Percentiles rank a stretch among this genome's conserved stretches.
Evolutionary conservation across 495 filamentous ascomycete species (phyloP).

Genomic region (Penicillium coffeae): DNA sequence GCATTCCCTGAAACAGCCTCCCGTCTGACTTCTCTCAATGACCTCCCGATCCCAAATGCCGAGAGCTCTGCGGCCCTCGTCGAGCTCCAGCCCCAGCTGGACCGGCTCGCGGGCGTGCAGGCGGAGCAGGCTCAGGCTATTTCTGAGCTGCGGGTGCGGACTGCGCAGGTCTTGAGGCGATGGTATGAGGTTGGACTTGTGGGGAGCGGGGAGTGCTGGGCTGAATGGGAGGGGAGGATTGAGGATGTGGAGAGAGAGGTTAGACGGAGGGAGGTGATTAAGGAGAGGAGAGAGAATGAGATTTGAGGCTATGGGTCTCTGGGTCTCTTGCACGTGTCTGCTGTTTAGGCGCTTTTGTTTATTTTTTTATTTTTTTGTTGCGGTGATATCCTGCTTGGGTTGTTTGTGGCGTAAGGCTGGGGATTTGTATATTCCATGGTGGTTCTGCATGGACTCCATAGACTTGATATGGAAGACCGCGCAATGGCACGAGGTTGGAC

Average conservation of each 20-base stretch:
- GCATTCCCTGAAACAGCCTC: conserved; percentile 74
- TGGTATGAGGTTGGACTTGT: conserved; percentile 79
- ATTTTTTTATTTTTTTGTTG: not conserved
- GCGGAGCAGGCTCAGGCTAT: conserved; percentile 67
- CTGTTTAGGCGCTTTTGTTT: not conserved
- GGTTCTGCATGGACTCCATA: not conserved
- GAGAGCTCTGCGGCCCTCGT: conserved; percentile 63
- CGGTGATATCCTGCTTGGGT: conserved; percentile 3
- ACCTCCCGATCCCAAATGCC: conserved; percentile 71
- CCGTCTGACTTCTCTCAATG: conserved; percentile 70
- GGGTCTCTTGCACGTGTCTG: not conserved
- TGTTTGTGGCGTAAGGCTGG: not conserved
- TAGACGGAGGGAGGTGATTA: conserved; percentile 51
- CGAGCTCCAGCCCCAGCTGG: conserved; percentile 65
- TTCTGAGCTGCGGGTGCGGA: conserved; percentile 66
- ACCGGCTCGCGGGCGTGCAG: conserved; percentile 62
- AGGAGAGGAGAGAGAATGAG: conserved; percentile 38
- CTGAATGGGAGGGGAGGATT: conserved; percentile 67
- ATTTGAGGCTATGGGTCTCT: conserved; percentile 14
- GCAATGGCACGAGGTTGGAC: not conserved
- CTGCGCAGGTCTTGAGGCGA: conserved; percentile 63
- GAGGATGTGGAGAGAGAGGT: conserved; percentile 64
- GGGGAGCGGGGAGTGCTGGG: conserved; percentile 65
- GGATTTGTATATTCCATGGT: not conserved
- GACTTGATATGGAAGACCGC: not conserved